These are phyloP conservation scores for Amanita phalloides DNA, from an alignment of 768 basidiomycete genomes.

Conservation along the genomic window DNA sequence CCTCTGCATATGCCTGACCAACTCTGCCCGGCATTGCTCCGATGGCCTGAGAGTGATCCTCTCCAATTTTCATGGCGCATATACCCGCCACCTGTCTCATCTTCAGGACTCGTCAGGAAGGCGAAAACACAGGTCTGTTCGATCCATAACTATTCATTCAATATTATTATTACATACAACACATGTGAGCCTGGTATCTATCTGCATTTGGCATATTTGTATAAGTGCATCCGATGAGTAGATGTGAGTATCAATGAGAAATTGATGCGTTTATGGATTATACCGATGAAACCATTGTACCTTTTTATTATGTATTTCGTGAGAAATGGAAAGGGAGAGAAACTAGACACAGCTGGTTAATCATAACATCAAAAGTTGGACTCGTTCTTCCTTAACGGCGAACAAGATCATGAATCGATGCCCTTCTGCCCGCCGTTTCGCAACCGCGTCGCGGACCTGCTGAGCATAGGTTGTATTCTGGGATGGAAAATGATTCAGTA, in stretches of 20 bases:
- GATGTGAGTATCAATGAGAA: not conserved
- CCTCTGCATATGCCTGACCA: too few relatives aligned
- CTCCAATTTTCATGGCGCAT: too few relatives aligned
- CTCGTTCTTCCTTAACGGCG: conserved; percentile 58
- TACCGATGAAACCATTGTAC: not conserved
- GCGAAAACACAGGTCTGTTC: too few relatives aligned
- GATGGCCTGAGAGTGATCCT: too few relatives aligned
- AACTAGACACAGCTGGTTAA: not conserved
- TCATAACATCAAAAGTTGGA: conserved; percentile 43
- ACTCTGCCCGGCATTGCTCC: too few relatives aligned
- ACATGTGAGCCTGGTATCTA: not conserved
- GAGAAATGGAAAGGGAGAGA: not conserved
- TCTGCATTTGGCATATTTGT: not conserved
- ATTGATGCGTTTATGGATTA: not conserved
- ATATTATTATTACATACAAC: not conserved
- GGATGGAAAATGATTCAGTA: conserved; percentile 43
- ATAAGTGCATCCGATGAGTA: not conserved
- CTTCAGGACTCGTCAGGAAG: too few relatives aligned
- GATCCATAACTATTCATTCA: not conserved
- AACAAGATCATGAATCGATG: conserved; percentile 53
- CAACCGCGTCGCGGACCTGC: conserved; percentile 57
- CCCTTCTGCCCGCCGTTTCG: conserved; percentile 53
- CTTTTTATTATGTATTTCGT: not conserved
- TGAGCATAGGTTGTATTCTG: conserved; percentile 51
- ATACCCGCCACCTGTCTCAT: too few relatives aligned